Percentiles rank a stretch among this genome's conserved stretches.
Conservation (phyloP, 306 rosid species). For the Begonia peltatifolia region DNA sequence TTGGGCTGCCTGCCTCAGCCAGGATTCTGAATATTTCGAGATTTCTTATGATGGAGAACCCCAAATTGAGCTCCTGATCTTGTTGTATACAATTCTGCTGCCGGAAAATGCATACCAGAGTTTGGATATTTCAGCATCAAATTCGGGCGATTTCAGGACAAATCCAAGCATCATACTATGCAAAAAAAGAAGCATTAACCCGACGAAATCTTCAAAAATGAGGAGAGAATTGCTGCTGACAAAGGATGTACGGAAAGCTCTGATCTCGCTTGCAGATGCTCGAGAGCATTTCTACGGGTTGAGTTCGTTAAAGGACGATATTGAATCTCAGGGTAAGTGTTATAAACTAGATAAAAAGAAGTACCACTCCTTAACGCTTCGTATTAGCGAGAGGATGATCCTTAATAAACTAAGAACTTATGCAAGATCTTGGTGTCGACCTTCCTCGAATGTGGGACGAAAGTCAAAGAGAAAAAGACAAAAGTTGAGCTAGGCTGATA, state of each 20-base stretch:
- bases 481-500: too few species aligned
- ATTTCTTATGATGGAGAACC: conserved; percentile 73
- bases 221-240: conserved; percentile 39
- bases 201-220: conserved; percentile 12
- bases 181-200: conserved; percentile 10
- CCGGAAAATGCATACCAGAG: conserved; percentile 38
- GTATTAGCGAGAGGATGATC: conserved; percentile 60
- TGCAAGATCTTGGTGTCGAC: too few species aligned
- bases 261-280: conserved; percentile 44
- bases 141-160: conserved; percentile 20
- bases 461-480: too few species aligned
- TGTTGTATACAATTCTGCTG: conserved; percentile 42
- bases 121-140: conserved; percentile 39
- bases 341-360: conserved; percentile 33
- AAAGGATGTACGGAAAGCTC: conserved; percentile 32
- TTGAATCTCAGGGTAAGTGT: conserved; percentile 28
- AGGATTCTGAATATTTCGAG: conserved; percentile 67
- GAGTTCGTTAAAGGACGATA: conserved; percentile 42
- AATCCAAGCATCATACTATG: conserved; percentile 17
- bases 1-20: conserved; percentile 31
- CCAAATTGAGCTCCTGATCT: conserved; percentile 47
- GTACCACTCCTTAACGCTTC: conserved; percentile 61
- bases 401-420: conserved; percentile 35
- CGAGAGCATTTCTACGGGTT: conserved; percentile 61
- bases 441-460: too few species aligned